Evolutionary conservation across 2,329 filamentous ascomycete genomes (phyloP).

Genomic region (Venturia asperata): DNA sequence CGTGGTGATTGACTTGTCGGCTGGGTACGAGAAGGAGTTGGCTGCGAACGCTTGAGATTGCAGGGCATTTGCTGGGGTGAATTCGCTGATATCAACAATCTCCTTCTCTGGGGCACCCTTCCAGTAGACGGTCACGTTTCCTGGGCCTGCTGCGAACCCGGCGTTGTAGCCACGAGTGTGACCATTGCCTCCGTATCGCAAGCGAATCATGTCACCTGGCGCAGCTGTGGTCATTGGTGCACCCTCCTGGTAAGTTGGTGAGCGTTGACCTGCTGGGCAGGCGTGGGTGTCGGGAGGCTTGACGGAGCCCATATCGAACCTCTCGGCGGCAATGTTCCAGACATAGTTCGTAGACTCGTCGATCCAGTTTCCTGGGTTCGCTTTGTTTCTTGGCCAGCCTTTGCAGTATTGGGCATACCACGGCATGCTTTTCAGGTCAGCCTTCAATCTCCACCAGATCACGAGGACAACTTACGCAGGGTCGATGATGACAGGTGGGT

Average conservation of each 20-base stretch:
- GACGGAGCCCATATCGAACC: slow-evolving; percentile 19
- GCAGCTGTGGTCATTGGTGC: slow-evolving; percentile 24
- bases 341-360: slow-evolving; percentile 24
- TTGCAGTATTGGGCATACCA: slow-evolving; percentile 24
- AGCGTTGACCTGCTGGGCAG: slow-evolving; percentile 21
- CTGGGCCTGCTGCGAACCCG: slow-evolving; percentile 18
- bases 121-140: slow-evolving; percentile 19
- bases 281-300: slow-evolving; percentile 19
- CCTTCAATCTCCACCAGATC: background rate
- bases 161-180: slow-evolving; percentile 25
- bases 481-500: slow-evolving; percentile 20
- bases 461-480: slow-evolving; percentile 10
- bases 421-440: slow-evolving; percentile 22
- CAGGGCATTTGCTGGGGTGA: slow-evolving; percentile 23
- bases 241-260: slow-evolving; percentile 21
- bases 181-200: slow-evolving; percentile 28
- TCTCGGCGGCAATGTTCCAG: slow-evolving; percentile 22
- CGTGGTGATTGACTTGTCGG: slow-evolving; percentile 20
- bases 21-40: slow-evolving; percentile 25
- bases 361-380: slow-evolving; percentile 26
- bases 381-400: slow-evolving; percentile 25
- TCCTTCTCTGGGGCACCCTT: slow-evolving; percentile 25
- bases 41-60: slow-evolving; percentile 25
- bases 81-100: slow-evolving; percentile 25
- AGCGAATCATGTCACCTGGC: slow-evolving; percentile 23